Evolutionary conservation across 495 filamentous ascomycete genomes (phyloP).

Genomic region (Aspergillus funiculosus): DNA sequence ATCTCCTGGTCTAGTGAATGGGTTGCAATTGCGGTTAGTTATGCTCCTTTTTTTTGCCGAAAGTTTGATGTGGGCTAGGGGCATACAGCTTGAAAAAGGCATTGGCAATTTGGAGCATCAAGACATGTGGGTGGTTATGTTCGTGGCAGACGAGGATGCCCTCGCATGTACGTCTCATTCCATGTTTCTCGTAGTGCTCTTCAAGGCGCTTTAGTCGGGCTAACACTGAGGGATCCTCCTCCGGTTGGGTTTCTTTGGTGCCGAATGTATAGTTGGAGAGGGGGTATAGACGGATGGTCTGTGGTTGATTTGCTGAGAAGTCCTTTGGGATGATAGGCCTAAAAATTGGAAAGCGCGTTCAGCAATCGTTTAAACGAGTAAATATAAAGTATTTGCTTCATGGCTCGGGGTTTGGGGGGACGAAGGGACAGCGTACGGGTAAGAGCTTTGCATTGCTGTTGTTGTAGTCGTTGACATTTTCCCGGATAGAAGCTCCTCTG

Average conservation of each 20-base stretch:
- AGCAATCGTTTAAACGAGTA: too few relatives aligned
- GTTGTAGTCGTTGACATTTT: constrained; percentile 72
- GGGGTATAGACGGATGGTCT: constrained; percentile 88
- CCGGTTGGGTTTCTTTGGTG: constrained; percentile 94
- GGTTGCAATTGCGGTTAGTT: background rate
- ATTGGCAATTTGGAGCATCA: constrained; percentile 99
- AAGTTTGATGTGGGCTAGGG: background rate
- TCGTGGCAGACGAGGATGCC: constrained; percentile 96
- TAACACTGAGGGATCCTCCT: constrained; percentile 92
- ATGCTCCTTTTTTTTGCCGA: background rate
- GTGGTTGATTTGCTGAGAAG: constrained; percentile 85
- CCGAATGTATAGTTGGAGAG: constrained; percentile 98
- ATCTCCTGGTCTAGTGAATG: constrained; percentile 68
- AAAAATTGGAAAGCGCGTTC: constrained; percentile 5
- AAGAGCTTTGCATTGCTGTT: constrained; percentile 62
- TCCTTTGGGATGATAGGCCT: constrained; percentile 71
- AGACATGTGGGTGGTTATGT: constrained; percentile 94
- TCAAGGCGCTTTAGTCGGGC: constrained; percentile 88
- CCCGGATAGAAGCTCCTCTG: background rate
- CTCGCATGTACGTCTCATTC: constrained; percentile 96
- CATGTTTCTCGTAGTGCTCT: constrained; percentile 85
- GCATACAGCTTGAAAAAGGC: constrained; percentile 92
- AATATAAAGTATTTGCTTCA: too few relatives aligned
- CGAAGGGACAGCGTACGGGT: constrained; percentile 45
- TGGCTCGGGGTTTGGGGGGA: too few relatives aligned